Base-by-base conservation (phyloP, 2,329 filamentous ascomycete species). In the Intubia oerlemansii region DNA sequence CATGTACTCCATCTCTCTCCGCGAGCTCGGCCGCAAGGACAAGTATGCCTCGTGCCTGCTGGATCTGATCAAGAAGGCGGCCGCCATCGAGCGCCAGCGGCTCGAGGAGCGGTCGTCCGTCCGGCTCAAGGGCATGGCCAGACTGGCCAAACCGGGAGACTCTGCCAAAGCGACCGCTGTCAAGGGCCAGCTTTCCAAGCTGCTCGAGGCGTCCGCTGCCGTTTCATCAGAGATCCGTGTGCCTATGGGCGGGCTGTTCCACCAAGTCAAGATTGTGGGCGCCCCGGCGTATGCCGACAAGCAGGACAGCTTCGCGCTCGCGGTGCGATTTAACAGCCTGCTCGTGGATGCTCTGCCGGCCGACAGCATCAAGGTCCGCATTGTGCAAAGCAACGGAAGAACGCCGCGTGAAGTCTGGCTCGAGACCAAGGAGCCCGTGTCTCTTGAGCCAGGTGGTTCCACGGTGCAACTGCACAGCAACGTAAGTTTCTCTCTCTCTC, bases 1-100 rank as follows among this genome's bases (percentile, higher is more conserved):
- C 37, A 75, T 93, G 60, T 88, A 93, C 45, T 67, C 78, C 1
- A 64, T 66, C 27, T 95, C 84, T 46, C 59, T 98, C 17, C 74
- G 77, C 38, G 64, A 79, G 39, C 61, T 92, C 17, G 59, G 75
- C 27, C 67, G 70, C 10, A 69, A 70, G 34, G 76, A 85, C 29
- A 80, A 91, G 36, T 90, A 82, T 41, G 69, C 84, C 11, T 66
- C 67, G 15, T 71, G 78, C 7, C 60, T 80, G 7, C 56, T 93
- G 10, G 75, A 76, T 41, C 54, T 93, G 2, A 51, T 88, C 9
- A 66, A 64, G 7, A 82, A 79, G 43, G 63, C 67, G 1, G 71
- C 65, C 4, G 51, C 52, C 0, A 56, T 59, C 0, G 57, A 71
- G 36, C 30, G 32, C 10, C 31, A 36, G 19, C 53, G 55, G 40